Percentiles rank a stretch among this genome's conserved stretches.
phyloP scores from a whole-genome alignment of 805 yeast species.

The Saturnispora zaruensis region DNA sequence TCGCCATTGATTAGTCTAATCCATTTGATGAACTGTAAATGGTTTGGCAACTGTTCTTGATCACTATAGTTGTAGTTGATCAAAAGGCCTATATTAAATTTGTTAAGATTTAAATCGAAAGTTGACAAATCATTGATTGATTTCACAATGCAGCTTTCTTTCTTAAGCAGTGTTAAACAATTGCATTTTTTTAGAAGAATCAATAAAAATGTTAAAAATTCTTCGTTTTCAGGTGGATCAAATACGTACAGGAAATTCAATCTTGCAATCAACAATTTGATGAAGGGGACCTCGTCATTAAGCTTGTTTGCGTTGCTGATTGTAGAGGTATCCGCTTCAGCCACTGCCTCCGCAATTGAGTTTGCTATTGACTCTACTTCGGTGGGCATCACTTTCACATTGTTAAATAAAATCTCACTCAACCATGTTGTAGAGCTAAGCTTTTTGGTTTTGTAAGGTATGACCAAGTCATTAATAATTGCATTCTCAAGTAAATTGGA shows the following conservation, averaged over 20 bases:
- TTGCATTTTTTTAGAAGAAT: constrained; percentile 12
- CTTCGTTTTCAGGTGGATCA: constrained; percentile 17
- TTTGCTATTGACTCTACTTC: not conserved
- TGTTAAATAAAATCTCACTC: not conserved
- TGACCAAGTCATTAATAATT: not conserved
- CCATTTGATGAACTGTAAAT: constrained; percentile 5
- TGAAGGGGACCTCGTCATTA: constrained; percentile 3
- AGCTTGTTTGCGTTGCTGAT: not conserved
- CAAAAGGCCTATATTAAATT: not conserved
- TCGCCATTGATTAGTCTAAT: constrained; percentile 3
- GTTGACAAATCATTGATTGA: not conserved
- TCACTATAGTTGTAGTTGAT: not conserved
- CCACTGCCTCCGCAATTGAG: not conserved
- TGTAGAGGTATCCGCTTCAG: not conserved
- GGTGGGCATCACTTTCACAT: not conserved
- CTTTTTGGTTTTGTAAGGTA: not conserved
- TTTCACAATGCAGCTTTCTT: not conserved
- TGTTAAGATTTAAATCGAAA: not conserved
- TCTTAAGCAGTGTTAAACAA: constrained; percentile 7
- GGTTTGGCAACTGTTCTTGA: constrained; percentile 1
- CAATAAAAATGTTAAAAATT: constrained; percentile 14
- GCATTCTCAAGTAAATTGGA: constrained; percentile 1
- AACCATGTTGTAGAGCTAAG: not conserved
- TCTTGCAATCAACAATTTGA: constrained; percentile 17
- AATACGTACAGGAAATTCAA: constrained; percentile 17